Evolutionary conservation across 2,329 filamentous ascomycete species (phyloP).

Genomic region (Talaromyces sp.): DNA sequence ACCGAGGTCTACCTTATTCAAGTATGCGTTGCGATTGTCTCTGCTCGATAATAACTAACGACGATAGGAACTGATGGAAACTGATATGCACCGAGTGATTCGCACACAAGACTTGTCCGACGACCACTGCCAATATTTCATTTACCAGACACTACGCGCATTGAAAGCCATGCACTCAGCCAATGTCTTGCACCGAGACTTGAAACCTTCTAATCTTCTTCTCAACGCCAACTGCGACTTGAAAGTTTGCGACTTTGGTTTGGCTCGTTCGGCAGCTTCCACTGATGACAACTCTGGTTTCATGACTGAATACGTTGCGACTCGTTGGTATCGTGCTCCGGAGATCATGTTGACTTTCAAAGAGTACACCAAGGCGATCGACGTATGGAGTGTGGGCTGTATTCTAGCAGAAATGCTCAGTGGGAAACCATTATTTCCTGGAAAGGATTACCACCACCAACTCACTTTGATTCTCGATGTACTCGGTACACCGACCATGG

Average conservation of each 20-base stretch:
- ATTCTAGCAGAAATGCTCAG: constrained; percentile 98
- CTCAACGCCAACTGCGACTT: constrained; percentile 98
- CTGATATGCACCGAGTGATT: constrained; percentile 98
- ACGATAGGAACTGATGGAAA: constrained; percentile 91
- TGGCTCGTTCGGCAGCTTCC: constrained; percentile 90
- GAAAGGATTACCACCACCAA: constrained; percentile 99
- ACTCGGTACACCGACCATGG: constrained; percentile 97
- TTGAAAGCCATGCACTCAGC: constrained; percentile 99
- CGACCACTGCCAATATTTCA: constrained; percentile 99
- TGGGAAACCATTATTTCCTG: constrained; percentile 95
- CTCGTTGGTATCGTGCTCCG: constrained; percentile 96
- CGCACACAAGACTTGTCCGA: constrained; percentile 97
- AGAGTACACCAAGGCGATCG: constrained; percentile 99
- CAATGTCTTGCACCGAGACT: constrained; percentile 93
- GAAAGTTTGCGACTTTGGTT: constrained; percentile 97
- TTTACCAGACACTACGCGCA: constrained; percentile 96
- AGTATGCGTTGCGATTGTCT: constrained; percentile 50
- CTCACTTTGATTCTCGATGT: constrained; percentile 95
- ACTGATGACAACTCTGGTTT: constrained; percentile 99
- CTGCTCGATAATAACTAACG: constrained; percentile 1
- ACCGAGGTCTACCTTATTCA: constrained; percentile 98
- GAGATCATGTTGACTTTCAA: constrained; percentile 99
- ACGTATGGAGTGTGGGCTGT: constrained; percentile 98
- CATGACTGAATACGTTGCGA: constrained; percentile 99
- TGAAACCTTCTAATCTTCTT: constrained; percentile 95